phyloP scores from a whole-genome alignment of 805 yeast species.

The Vanderwaltozyma yarrowii region DNA sequence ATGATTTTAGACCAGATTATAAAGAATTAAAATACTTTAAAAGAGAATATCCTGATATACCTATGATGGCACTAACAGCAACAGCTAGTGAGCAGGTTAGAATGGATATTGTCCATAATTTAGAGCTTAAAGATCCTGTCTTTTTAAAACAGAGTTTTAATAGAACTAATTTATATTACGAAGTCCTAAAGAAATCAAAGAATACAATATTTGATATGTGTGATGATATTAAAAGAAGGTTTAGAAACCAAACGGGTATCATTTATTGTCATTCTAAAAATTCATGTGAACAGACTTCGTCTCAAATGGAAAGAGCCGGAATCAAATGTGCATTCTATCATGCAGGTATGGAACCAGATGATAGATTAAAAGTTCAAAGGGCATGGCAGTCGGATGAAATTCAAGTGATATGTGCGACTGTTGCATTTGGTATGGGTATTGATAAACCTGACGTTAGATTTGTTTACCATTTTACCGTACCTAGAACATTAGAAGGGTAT shows the following conservation, averaged over 20 bases:
- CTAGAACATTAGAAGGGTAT: conserved; percentile 88
- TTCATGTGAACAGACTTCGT: conserved; percentile 73
- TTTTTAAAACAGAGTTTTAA: conserved; percentile 86
- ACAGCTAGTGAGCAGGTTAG: conserved; percentile 90
- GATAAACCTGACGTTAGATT: conserved; percentile 93
- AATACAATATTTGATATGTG: conserved; percentile 47
- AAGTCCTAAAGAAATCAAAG: conserved; percentile 56
- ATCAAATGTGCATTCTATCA: conserved; percentile 72
- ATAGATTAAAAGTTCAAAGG: conserved; percentile 59
- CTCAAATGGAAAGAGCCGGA: conserved; percentile 47
- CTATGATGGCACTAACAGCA: conserved; percentile 93
- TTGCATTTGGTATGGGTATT: conserved; percentile 99
- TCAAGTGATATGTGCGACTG: conserved; percentile 88
- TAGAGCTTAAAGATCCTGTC: conserved; percentile 51
- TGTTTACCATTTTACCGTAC: conserved; percentile 81
- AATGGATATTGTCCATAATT: conserved; percentile 72
- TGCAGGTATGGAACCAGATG: conserved; percentile 86
- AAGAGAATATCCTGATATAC: conserved; percentile 62
- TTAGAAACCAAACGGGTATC: conserved; percentile 62
- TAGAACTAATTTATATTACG: conserved; percentile 74
- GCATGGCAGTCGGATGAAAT: conserved; percentile 68
- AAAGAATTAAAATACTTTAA: conserved; percentile 70
- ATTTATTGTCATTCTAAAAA: conserved; percentile 88
- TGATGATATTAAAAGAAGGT: conserved; percentile 42
- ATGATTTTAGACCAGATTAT: conserved; percentile 95